Evolutionary conservation across 805 yeast species (phyloP).

Genomic region (Barnettozyma pratensis): DNA sequence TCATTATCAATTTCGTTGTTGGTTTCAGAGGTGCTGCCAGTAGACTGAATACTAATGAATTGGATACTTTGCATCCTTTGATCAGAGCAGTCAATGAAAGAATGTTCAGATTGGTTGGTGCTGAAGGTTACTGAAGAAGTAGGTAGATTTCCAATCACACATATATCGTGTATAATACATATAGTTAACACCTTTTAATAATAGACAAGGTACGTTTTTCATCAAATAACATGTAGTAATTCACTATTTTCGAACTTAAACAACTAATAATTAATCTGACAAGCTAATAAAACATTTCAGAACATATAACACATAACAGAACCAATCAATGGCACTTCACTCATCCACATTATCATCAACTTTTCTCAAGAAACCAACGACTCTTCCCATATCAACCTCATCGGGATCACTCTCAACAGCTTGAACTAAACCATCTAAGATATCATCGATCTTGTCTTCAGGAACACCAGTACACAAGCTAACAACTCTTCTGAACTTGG

Average conservation of each 20-base stretch:
- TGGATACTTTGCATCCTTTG: conserved; percentile 16
- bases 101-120: conserved; percentile 31
- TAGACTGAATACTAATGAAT: conserved; percentile 9
- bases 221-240: background rate
- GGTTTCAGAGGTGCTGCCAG: conserved; percentile 45
- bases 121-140: conserved; percentile 10
- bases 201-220: background rate
- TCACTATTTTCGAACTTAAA: too few relatives aligned
- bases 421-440: conserved; percentile 78
- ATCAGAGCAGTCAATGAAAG: conserved; percentile 27
- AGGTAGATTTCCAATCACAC: background rate
- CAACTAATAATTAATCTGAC: too few relatives aligned
- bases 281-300: background rate
- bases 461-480: conserved; percentile 87
- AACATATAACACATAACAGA: background rate
- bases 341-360: conserved; percentile 31
- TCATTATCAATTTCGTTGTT: conserved; percentile 66
- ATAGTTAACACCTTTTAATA: background rate
- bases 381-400: conserved; percentile 53
- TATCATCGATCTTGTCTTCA: conserved; percentile 69
- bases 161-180: background rate
- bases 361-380: conserved; percentile 48
- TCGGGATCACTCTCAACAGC: conserved; percentile 88
- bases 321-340: background rate
- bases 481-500: conserved; percentile 82